Evolutionary conservation across 345 rosid species (phyloP), one percentile per base, ranked within the genome.

Genomic region (Hibiscus syriacus): DNA sequence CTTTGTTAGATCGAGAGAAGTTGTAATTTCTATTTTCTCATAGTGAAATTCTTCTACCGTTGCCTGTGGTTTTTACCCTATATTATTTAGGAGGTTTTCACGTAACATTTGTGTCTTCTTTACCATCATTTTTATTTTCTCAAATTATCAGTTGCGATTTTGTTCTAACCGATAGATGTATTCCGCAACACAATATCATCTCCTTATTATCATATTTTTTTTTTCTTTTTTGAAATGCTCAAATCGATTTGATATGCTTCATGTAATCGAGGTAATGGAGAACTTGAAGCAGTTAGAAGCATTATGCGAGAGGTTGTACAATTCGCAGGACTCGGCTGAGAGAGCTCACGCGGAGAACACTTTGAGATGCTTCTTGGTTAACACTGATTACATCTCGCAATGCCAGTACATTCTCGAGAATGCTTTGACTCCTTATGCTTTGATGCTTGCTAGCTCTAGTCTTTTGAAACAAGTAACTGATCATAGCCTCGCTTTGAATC

Each of bases 381-480:
- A 90, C 72, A 90, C 86, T 0, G 98, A 95, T 43, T 95, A 92
- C 81, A 95, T 95, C 46, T 82, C 97, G 0, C 97, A 95, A 66
- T 95, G 99, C 70, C 99, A 92, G 74, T 95, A 80, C 86, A 95
- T 95, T 76, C 98, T 95, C 14, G 99, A 95, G 79, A 87, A 95
- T 73, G 93, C 99, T 25, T 74, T 88, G 79, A 92, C 92, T 74
- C 98, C 99, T 30, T 95, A 95, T 13, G 92, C 99, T 0, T 79
- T 95, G 77, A 95, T 95, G 99, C 98, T 95, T 13, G 99, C 99
- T 55, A 92, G 98, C 84, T 92, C 99, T 43, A 95, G 97, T 76
- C 78, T 94, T 77, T 60, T 94, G 68, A 91, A 89, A 83, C 99
- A 91, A 87, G 97, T 94, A 67, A 89, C 99, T 0, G 99, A 91